A percentile compares a stretch with the other conserved stretches of the same genome.
phyloP scores from a whole-genome alignment of 345 rosid genomes.

The Hypericum androsaemum region DNA sequence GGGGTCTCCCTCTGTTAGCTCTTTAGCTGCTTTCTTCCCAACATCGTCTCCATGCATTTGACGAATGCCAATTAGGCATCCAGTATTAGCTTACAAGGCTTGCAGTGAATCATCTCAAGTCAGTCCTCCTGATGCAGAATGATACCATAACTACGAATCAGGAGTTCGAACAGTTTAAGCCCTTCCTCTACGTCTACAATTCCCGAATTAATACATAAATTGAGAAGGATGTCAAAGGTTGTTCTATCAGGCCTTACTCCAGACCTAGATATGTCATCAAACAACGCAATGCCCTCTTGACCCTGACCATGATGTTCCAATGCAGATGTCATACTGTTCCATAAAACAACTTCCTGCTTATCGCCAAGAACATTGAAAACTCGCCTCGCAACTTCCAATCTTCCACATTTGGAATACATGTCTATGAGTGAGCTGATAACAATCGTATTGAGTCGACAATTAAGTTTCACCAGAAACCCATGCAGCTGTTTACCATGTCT shows the following conservation, averaged over 20 bases:
- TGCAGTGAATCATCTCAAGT: slow-evolving; percentile 39
- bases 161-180: slow-evolving; percentile 39
- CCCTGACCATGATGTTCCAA: slow-evolving; percentile 67
- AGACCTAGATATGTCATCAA: slow-evolving; percentile 40
- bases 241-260: slow-evolving; percentile 48
- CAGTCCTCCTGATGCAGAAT: slow-evolving; percentile 49
- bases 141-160: slow-evolving; percentile 33
- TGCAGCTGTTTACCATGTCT: slow-evolving; percentile 67
- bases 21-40: slow-evolving; percentile 52
- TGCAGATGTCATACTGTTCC: slow-evolving; percentile 83
- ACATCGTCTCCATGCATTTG: slow-evolving; percentile 43
- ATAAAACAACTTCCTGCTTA: slow-evolving; percentile 48
- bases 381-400: slow-evolving; percentile 33
- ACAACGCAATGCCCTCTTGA: slow-evolving; percentile 36
- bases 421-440: slow-evolving; percentile 69
- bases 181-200: slow-evolving; percentile 40
- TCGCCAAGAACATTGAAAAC: slow-evolving; percentile 34
- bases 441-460: slow-evolving; percentile 44
- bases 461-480: slow-evolving; percentile 40
- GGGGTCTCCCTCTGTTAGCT: slow-evolving; percentile 39
- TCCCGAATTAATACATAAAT: slow-evolving; percentile 69
- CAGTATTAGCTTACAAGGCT: slow-evolving; percentile 38
- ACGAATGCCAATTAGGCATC: slow-evolving; percentile 46
- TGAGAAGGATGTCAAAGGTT: slow-evolving; percentile 49
- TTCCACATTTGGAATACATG: slow-evolving; percentile 76